A percentile compares a stretch with the other conserved stretches of the same genome.
phyloP scores from a whole-genome alignment of 2,329 filamentous ascomycete genomes.

The Alternaria novae-zelandiae region DNA sequence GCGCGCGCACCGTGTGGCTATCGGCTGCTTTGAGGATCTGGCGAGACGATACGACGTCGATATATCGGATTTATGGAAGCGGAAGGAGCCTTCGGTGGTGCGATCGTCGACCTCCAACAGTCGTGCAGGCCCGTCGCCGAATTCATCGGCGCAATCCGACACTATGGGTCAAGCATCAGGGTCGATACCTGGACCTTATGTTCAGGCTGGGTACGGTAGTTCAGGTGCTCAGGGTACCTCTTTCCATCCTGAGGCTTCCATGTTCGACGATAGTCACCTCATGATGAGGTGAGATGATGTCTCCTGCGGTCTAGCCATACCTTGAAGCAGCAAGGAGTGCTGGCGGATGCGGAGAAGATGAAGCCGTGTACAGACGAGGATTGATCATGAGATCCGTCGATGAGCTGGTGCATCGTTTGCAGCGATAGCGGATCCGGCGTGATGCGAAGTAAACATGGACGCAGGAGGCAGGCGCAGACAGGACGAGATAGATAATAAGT shows the following conservation, averaged over 20 bases:
- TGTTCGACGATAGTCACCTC: not conserved
- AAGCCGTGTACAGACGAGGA: not conserved
- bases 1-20: constrained; percentile 29
- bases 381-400: not conserved
- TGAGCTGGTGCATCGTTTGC: not conserved
- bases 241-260: not conserved
- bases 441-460: not conserved
- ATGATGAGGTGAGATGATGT: not conserved
- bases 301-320: not conserved
- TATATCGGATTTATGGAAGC: constrained; percentile 12
- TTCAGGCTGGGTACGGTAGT: not conserved
- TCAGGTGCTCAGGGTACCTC: not conserved
- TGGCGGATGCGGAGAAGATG: not conserved
- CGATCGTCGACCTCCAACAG: not conserved
- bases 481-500: not conserved
- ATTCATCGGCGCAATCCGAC: not conserved
- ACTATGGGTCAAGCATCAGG: not conserved
- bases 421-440: not conserved
- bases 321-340: not conserved
- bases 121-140: not conserved
- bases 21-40: constrained; percentile 25
- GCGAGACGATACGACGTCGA: constrained; percentile 26
- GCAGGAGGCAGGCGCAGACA: not conserved
- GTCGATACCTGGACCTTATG: not conserved
- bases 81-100: constrained; percentile 1